phyloP scores from a whole-genome alignment of 176 grass and related monocot genomes.

The Puya raimondii region DNA sequence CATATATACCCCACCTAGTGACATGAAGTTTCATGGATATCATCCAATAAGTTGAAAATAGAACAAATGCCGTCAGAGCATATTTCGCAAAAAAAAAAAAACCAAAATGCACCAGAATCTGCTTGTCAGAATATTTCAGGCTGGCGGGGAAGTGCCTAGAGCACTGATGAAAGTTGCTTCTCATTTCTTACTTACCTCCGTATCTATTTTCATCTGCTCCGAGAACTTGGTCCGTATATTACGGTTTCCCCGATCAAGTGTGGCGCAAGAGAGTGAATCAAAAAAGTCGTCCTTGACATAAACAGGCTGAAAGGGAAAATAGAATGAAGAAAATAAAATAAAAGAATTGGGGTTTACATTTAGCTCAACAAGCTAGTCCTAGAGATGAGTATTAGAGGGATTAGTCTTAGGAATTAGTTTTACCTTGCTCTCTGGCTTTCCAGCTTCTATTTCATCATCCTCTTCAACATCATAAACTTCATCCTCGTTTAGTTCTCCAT shows the following conservation, averaged over 20 bases:
- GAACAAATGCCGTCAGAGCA: too few relatives aligned
- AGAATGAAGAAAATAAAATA: constrained; percentile 8
- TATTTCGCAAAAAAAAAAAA: too few relatives aligned
- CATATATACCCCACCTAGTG: too few relatives aligned
- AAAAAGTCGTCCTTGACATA: constrained; percentile 89
- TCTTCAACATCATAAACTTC: constrained; percentile 46
- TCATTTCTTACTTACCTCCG: constrained; percentile 30
- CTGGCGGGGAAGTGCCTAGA: too few relatives aligned
- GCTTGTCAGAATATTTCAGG: too few relatives aligned
- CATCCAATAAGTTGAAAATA: too few relatives aligned
- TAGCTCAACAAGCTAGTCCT: not conserved
- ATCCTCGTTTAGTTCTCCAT: constrained; percentile 56
- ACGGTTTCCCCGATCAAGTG: constrained; percentile 51
- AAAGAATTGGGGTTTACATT: not conserved
- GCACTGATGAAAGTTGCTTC: too few relatives aligned
- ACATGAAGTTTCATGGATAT: too few relatives aligned
- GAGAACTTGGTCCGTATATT: constrained; percentile 46
- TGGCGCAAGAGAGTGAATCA: constrained; percentile 57
- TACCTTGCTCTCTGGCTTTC: constrained; percentile 43
- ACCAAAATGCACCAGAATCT: too few relatives aligned
- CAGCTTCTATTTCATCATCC: constrained; percentile 42
- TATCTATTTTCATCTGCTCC: constrained; percentile 60
- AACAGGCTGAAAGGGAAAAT: constrained; percentile 38
- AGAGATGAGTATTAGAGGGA: not conserved
- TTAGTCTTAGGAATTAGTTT: not conserved